Base-by-base conservation (phyloP, 2,329 filamentous ascomycete species). In the Sarocladium oryzae region DNA sequence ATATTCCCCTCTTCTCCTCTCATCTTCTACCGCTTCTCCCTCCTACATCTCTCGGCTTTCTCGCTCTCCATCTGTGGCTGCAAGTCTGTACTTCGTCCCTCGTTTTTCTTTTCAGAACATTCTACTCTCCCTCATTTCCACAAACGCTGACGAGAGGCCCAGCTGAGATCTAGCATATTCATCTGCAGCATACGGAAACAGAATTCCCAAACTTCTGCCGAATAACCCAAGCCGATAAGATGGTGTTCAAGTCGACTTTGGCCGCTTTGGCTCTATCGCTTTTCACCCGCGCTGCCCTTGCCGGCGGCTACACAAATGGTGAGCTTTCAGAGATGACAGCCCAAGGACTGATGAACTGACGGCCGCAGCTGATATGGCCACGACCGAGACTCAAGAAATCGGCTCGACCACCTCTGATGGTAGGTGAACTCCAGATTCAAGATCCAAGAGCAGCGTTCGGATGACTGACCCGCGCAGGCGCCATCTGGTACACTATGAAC, bases 401-500 rank as follows among this genome's bases (percentile, higher is more conserved):
- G 68, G 66, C 16, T 59, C 62, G 45, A 58, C 59, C 49, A 66
- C 64, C 13, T 56, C 60, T 33, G 62, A 61, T 10, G 67, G 68
- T 67, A 60, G 67, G 68, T 67, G 60, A 53, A 55, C 28, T 26
- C 38, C 32, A 13, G 13, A 9, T 30, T 32, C 18, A n/a, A 18
- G 16, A 20, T 10, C 33, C 33, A 7, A 36, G 5, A 5, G 9
- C 33, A 36, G 6, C 33, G n/a, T 16, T 16, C 15, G 8, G n/a
- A 6, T 38, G 18, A 11, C n/a, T 38, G 8, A 1, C 10, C 9
- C 18, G 8, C 20, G n/a, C 38, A 69, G 66, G 66, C 2, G 56
- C 57, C 20, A 50, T 65, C 26, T 54, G 69, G 38, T 65, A 66
- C 55, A 62, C 66, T 24, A 61, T 68, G 56, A 69, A 67, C 57